phyloP scores from a whole-genome alignment of 2,329 filamentous ascomycete genomes.

The Periconia digitata region DNA sequence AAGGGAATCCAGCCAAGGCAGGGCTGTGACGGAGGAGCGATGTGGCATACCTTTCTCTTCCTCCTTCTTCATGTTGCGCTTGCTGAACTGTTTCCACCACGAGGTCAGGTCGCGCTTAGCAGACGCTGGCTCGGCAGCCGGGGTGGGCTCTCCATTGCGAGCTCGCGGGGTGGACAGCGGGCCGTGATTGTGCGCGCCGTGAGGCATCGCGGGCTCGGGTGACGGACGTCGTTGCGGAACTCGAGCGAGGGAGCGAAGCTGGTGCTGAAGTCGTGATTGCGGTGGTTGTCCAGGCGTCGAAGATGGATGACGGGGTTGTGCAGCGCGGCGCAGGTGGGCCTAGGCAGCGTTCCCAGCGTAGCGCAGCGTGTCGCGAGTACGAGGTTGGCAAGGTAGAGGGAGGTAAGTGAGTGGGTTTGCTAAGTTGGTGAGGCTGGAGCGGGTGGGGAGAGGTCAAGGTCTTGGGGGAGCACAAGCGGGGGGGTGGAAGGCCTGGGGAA shows the following conservation, averaged over 20 bases:
- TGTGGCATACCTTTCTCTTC: conserved; percentile 64
- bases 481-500: neutral
- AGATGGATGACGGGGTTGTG: too few relatives aligned
- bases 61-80: conserved; percentile 63
- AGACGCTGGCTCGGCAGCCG: conserved; percentile 67
- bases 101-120: conserved; percentile 86
- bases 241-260: conserved; percentile 14
- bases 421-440: conserved; percentile 16
- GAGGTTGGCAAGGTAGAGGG: neutral
- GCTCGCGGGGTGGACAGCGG: conserved; percentile 44
- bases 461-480: neutral
- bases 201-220: conserved; percentile 40
- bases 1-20: conserved; percentile 6
- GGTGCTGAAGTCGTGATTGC: conserved; percentile 9
- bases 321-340: neutral
- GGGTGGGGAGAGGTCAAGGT: neutral
- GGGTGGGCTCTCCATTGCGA: conserved; percentile 48
- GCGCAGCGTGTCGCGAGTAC: conserved; percentile 1
- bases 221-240: conserved; percentile 24
- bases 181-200: conserved; percentile 33
- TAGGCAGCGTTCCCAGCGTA: too few relatives aligned
- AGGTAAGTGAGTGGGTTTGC: conserved; percentile 23
- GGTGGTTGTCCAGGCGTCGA: neutral
- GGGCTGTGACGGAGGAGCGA: neutral
- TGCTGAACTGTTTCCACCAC: conserved; percentile 94